Conservation (phyloP, 176 grass and related monocot species). For the Cenchrus purpureus region DNA sequence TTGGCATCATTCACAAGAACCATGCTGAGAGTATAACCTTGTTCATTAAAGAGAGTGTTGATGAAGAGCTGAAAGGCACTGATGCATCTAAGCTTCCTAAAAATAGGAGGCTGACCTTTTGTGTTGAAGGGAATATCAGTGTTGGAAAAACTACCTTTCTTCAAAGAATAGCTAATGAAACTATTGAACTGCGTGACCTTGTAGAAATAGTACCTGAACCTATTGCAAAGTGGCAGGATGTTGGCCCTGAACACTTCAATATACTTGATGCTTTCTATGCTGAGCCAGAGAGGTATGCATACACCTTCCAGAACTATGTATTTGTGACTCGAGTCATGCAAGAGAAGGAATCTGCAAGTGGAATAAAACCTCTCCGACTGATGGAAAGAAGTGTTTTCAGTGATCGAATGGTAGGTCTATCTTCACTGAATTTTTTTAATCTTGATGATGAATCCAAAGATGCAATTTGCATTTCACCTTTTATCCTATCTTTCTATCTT, state of each 20-base stretch:
- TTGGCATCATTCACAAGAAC: slow-evolving; percentile 95
- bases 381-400: slow-evolving; percentile 99
- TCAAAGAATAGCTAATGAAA: slow-evolving; percentile 97
- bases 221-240: slow-evolving; percentile 90
- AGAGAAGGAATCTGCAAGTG: slow-evolving; percentile 91
- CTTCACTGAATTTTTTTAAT: neutral
- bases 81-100: slow-evolving; percentile 44
- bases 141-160: slow-evolving; percentile 96
- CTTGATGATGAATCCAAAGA: neutral
- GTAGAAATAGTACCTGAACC: slow-evolving; percentile 98
- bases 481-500: neutral
- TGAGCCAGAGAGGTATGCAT: slow-evolving; percentile 91
- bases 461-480: slow-evolving; percentile 18
- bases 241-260: slow-evolving; percentile 95
- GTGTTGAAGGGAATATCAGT: slow-evolving; percentile 98
- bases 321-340: slow-evolving; percentile 98
- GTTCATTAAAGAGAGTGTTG: slow-evolving; percentile 93
- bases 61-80: slow-evolving; percentile 69
- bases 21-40: slow-evolving; percentile 92
- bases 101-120: slow-evolving; percentile 92
- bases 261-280: slow-evolving; percentile 91
- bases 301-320: slow-evolving; percentile 99
- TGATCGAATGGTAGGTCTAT: slow-evolving; percentile 83
- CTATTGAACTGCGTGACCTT: slow-evolving; percentile 89
- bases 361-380: slow-evolving; percentile 94